Conservation (phyloP, 176 grass and related monocot genomes). For the Dendrocalamus sinicus region DNA sequence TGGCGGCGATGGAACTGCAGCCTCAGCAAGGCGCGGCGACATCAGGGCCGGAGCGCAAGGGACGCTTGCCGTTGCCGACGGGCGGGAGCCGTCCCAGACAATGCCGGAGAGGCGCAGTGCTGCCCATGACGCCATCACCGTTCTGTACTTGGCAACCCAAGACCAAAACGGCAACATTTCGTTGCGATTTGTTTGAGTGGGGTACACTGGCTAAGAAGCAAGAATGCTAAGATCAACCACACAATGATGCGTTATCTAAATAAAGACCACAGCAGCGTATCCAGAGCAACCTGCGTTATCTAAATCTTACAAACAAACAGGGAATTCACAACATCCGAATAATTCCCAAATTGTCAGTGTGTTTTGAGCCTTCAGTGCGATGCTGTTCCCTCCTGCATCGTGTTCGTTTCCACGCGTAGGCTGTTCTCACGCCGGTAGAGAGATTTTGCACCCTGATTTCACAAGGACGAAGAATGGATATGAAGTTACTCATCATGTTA, state of each 20-base stretch:
- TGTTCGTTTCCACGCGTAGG: conserved; percentile 65
- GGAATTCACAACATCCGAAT: neutral
- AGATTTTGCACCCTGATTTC: conserved; percentile 71
- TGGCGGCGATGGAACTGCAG: too few relatives aligned
- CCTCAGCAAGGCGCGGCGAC: too few relatives aligned
- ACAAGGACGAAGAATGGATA: conserved; percentile 6
- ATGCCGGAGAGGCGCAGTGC: neutral
- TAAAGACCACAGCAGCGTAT: neutral
- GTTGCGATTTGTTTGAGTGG: neutral
- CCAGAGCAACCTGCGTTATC: neutral
- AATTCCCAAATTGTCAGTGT: neutral
- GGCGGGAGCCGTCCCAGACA: too few relatives aligned
- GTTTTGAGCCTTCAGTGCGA: conserved; percentile 26
- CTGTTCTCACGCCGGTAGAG: conserved; percentile 85
- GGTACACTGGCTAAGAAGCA: neutral
- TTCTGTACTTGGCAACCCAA: neutral
- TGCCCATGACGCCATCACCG: neutral
- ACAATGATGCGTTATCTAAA: conserved; percentile 4
- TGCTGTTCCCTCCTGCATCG: conserved; percentile 15
- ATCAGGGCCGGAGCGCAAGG: neutral
- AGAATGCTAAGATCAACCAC: neutral
- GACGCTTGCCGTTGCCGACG: neutral
- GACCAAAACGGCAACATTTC: neutral
- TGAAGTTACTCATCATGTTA: neutral
- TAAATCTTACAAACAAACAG: conserved; percentile 25